Base-by-base conservation (phyloP, 2,329 filamentous ascomycete species). In the Acrocalymma vagum region DNA sequence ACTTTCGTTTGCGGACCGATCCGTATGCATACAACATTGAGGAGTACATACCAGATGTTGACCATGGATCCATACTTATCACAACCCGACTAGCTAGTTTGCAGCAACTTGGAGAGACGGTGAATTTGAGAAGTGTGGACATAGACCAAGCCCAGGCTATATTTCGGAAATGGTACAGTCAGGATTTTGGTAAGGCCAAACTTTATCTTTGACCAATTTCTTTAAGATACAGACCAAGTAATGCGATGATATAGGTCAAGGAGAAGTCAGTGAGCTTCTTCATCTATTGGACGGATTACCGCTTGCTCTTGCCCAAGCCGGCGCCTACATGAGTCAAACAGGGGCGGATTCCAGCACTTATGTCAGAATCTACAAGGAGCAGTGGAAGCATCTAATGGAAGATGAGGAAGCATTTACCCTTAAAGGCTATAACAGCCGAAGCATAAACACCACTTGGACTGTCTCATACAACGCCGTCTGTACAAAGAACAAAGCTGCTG, bases 261-360 rank as follows among this genome's bases (percentile, higher is more conserved):
- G n/a, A n/a, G n/a, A n/a, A n/a, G n/a, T n/a, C n/a, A n/a, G n/a
- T n/a, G n/a, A n/a, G n/a, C n/a, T n/a, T n/a, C n/a, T n/a, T n/a
- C n/a, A n/a, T n/a, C n/a, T n/a, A n/a, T n/a, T n/a, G n/a, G n/a
- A n/a, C n/a, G n/a, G n/a, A n/a, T n/a, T n/a, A n/a, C n/a, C n/a
- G n/a, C n/a, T n/a, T n/a, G 52, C 53, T 25, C 33, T 56, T 4
- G 38, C 50, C 16, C 49, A 44, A 5, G 50, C 53, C 9, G 50
- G 50, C 9, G 44, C 72, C 0, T 79, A 75, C 44, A 67, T 79
- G 10, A 39, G 61, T 18, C 48, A 74, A 29, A 64, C 66, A 17
- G 44, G 65, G 24, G 71, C 61, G 1, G 72, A 44, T 22, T 67
- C 65, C n/a, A 38, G 32, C 0, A 53, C 72, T 24, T 79, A 78